Evolutionary conservation across 805 yeast genomes (phyloP), one percentile per base, ranked within the genome.

Genomic region (Lipomyces yamanashiensis): DNA sequence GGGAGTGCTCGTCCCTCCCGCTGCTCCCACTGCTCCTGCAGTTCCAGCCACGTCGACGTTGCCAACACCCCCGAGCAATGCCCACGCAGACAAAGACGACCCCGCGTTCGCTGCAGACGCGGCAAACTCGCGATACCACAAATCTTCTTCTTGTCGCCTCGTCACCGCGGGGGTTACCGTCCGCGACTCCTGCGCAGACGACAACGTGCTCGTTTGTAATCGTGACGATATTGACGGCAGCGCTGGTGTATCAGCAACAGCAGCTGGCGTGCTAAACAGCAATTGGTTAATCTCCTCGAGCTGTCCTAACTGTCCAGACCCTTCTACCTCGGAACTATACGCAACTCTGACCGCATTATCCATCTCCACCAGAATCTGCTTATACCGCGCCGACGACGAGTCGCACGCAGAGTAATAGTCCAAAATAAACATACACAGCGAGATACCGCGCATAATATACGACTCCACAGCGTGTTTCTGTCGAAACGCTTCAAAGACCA

Each of bases 361-460:
- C 67, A 63, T 63, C 37, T 63, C 67, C 10, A 63, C 49, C 49
- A 63, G 56, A 36, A 63, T 63, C 34, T 60, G 58, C 34, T 66
- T 58, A 41, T 63, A 63, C n/a, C 67, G 58, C 37, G 54, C 54
- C 7, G 67, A 68, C 9, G 67, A 63, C 12, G 67, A 64, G 23
- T 63, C 67, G 50, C 67, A 63, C 23, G 65, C 61, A n/a, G 67
- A 61, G 45, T 63, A 63, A 39, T 63, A 57, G 19, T 66, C 67
- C 10, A 63, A 58, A 41, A 63, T 63, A 33, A 63, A 63, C 21
- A 57, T 56, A 48, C 67, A 63, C 15, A 63, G 55, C 28, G 60
- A 63, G 15, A 63, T 63, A 10, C 67, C 67, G n/a, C 67, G 67
- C 44, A 66, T 63, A 41, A 63, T 63, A 45, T 63, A 61, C 2